Conservation (phyloP, 768 basidiomycete genomes). For the Gymnopilus junonius region DNA sequence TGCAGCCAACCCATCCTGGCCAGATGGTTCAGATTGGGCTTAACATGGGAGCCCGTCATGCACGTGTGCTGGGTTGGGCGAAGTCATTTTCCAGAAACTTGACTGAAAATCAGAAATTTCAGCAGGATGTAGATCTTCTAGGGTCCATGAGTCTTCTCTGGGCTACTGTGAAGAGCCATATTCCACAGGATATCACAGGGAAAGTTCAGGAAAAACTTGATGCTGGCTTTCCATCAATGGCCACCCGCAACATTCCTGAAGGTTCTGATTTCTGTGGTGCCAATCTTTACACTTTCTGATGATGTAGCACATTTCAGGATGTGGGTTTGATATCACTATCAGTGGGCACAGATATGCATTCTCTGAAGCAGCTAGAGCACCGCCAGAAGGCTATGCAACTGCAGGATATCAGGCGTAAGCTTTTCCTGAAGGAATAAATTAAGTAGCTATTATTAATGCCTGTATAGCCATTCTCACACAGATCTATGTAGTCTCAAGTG, state of each 20-base stretch:
- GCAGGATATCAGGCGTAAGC: slow-evolving; percentile 8
- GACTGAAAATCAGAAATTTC: neutral
- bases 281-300: too few species aligned
- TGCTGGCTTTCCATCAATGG: neutral
- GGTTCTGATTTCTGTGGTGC: too few species aligned
- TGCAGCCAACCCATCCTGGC: slow-evolving; percentile 8
- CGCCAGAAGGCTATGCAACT: slow-evolving; percentile 5
- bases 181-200: neutral
- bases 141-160: neutral
- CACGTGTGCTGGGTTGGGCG: slow-evolving; percentile 11
- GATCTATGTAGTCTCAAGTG: neutral
- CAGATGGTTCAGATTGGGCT: slow-evolving; percentile 11
- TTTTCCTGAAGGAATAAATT: too few species aligned
- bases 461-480: neutral
- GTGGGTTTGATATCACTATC: neutral
- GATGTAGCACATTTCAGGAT: neutral
- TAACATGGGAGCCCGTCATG: slow-evolving; percentile 13
- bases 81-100: neutral
- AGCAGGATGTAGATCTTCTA: neutral
- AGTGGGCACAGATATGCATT: neutral
- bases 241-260: slow-evolving; percentile 10
- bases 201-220: neutral
- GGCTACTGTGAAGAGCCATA: neutral
- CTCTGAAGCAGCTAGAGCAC: neutral
- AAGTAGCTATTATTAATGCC: neutral